Percentiles rank a stretch among this genome's conserved stretches.
These are phyloP conservation scores for Yarrowia hollandica DNA, from an alignment of 805 yeast species.

Conservation along the genomic window DNA sequence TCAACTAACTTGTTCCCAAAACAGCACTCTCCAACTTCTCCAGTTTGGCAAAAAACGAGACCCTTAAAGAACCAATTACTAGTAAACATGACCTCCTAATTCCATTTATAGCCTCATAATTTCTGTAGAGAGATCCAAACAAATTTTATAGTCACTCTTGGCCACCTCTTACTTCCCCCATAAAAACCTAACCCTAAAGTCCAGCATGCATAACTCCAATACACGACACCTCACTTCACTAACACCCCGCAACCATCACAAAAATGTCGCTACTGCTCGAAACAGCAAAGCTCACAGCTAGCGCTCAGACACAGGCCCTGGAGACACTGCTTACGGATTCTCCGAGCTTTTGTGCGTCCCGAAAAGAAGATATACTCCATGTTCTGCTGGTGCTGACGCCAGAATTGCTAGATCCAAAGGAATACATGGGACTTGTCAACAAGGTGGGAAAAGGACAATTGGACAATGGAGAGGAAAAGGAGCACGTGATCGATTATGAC, in stretches of 20 bases:
- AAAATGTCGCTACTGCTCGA: neutral
- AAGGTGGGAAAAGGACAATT: conserved; percentile 11
- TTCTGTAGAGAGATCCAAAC: too few species aligned
- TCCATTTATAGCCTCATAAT: too few species aligned
- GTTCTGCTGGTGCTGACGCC: conserved; percentile 23
- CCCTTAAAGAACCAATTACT: too few species aligned
- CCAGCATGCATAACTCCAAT: neutral
- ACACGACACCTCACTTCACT: neutral
- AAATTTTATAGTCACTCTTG: too few species aligned
- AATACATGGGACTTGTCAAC: neutral
- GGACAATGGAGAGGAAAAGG: conserved; percentile 4
- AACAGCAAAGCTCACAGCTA: conserved; percentile 2
- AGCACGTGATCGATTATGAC: neutral
- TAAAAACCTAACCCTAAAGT: neutral
- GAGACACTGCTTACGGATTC: conserved; percentile 14
- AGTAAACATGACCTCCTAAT: too few species aligned
- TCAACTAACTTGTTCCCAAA: too few species aligned
- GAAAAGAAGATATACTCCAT: neutral
- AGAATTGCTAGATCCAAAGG: conserved; percentile 20
- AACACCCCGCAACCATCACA: neutral
- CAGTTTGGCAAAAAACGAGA: too few species aligned
- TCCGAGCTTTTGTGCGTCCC: neutral
- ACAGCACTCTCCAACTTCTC: too few species aligned
- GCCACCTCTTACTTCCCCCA: neutral
- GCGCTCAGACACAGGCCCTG: neutral